A percentile compares a stretch with the other conserved stretches of the same genome.
phyloP scores from a whole-genome alignment of 495 filamentous ascomycete genomes.

The Beverwykella pulmonaria region DNA sequence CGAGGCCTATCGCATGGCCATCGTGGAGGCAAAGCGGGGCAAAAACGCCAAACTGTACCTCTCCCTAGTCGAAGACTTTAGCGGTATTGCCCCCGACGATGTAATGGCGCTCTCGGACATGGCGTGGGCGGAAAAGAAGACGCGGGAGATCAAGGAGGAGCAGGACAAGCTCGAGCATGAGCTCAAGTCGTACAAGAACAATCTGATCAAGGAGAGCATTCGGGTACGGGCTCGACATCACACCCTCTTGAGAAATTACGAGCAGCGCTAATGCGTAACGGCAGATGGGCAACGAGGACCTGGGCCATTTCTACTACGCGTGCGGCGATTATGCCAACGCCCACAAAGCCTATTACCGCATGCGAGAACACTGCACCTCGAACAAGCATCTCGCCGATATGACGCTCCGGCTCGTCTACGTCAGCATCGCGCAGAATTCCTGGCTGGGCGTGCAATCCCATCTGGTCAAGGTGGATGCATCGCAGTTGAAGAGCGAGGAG shows the following conservation, averaged over 20 bases:
- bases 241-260: neutral
- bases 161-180: slow-evolving; percentile 76
- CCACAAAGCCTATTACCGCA: slow-evolving; percentile 68
- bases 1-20: slow-evolving; percentile 79
- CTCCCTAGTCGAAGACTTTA: slow-evolving; percentile 65
- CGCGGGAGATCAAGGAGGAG: slow-evolving; percentile 64
- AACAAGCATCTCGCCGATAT: slow-evolving; percentile 72
- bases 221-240: slow-evolving; percentile 59
- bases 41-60: slow-evolving; percentile 73
- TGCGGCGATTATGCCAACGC: slow-evolving; percentile 65
- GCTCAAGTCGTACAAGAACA: slow-evolving; percentile 93
- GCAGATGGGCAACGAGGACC: slow-evolving; percentile 77
- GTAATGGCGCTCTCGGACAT: slow-evolving; percentile 66
- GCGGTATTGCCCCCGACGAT: slow-evolving; percentile 65
- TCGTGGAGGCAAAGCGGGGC: slow-evolving; percentile 71
- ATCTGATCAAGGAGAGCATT: slow-evolving; percentile 96
- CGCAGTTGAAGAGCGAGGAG: slow-evolving; percentile 59
- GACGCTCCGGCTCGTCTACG: slow-evolving; percentile 67
- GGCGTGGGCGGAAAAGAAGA: slow-evolving; percentile 68
- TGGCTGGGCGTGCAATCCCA: slow-evolving; percentile 70
- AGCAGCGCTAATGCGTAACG: slow-evolving; percentile 6
- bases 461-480: slow-evolving; percentile 63
- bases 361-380: slow-evolving; percentile 75
- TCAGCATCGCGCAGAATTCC: slow-evolving; percentile 66
- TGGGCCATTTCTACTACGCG: slow-evolving; percentile 67